Conservation (phyloP, 352 stramenopile species). For the Pythium utonaiense region DNA sequence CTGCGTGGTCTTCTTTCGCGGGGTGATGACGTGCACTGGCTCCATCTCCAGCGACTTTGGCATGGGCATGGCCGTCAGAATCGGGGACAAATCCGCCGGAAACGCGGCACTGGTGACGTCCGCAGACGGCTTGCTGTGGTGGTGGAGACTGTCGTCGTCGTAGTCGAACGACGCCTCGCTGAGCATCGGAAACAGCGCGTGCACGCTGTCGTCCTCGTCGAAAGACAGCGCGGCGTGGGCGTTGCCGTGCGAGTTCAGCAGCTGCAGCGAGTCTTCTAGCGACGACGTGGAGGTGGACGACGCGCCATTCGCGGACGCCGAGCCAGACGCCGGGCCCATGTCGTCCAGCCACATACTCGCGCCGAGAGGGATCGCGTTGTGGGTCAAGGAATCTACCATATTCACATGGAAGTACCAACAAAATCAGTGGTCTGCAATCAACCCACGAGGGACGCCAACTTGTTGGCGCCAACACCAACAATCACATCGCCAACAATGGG, state of each 20-base stretch:
- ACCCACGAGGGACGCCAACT: neutral
- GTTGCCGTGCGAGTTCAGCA: slow-evolving; percentile 22
- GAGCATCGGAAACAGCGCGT: slow-evolving; percentile 30
- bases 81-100: slow-evolving; percentile 47
- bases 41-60: slow-evolving; percentile 2
- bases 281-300: slow-evolving; percentile 27
- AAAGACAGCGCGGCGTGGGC: slow-evolving; percentile 32
- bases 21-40: neutral
- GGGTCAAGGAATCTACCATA: slow-evolving; percentile 2
- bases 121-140: neutral
- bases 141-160: slow-evolving; percentile 16
- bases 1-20: neutral
- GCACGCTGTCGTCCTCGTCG: slow-evolving; percentile 22
- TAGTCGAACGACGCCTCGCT: slow-evolving; percentile 37
- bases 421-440: neutral
- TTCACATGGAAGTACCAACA: neutral
- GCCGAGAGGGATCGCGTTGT: slow-evolving; percentile 16
- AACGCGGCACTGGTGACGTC: slow-evolving; percentile 25
- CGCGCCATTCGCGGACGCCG: neutral
- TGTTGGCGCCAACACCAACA: neutral
- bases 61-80: slow-evolving; percentile 38
- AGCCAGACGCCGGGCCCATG: neutral
- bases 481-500: too few relatives aligned
- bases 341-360: slow-evolving; percentile 26
- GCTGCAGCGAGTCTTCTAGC: slow-evolving; percentile 48